These are phyloP conservation scores for Evernia prunastri DNA, from an alignment of 495 filamentous ascomycete genomes.

Conservation along the genomic window DNA sequence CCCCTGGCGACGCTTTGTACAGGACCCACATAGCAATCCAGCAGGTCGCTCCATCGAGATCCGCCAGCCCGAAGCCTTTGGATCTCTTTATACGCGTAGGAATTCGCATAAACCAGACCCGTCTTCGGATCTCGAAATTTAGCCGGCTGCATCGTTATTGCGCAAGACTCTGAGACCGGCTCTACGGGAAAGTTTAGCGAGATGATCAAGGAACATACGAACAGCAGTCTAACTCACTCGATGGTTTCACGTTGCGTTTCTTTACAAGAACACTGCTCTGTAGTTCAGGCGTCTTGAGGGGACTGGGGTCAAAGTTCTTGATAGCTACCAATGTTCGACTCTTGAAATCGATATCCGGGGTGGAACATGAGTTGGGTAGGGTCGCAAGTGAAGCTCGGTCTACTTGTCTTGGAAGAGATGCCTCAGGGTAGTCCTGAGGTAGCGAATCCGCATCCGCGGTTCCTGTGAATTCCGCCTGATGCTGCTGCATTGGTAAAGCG, in stretches of 20 bases:
- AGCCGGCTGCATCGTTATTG: slow-evolving; percentile 73
- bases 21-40: slow-evolving; percentile 69
- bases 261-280: slow-evolving; percentile 48
- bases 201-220: not conserved
- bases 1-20: slow-evolving; percentile 54
- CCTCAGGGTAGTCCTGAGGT: slow-evolving; percentile 2
- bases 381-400: not conserved
- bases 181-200: slow-evolving; percentile 32
- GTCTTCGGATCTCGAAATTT: slow-evolving; percentile 72
- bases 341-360: slow-evolving; percentile 44
- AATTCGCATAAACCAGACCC: slow-evolving; percentile 66
- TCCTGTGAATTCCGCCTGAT: slow-evolving; percentile 15
- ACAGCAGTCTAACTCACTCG: slow-evolving; percentile 37
- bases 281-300: slow-evolving; percentile 24
- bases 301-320: slow-evolving; percentile 49
- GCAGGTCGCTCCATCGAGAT: slow-evolving; percentile 62
- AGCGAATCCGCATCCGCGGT: slow-evolving; percentile 14
- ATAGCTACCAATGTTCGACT: slow-evolving; percentile 48
- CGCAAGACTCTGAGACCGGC: slow-evolving; percentile 55
- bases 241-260: slow-evolving; percentile 49
- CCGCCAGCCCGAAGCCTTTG: slow-evolving; percentile 53
- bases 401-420: slow-evolving; percentile 3
- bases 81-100: slow-evolving; percentile 68
- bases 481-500: slow-evolving; percentile 25
- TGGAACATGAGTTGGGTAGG: slow-evolving; percentile 27